A percentile compares a stretch with the other conserved stretches of the same genome.
Evolutionary conservation across 73 alveolate species (phyloP).

Genomic region (Chromera velia): DNA sequence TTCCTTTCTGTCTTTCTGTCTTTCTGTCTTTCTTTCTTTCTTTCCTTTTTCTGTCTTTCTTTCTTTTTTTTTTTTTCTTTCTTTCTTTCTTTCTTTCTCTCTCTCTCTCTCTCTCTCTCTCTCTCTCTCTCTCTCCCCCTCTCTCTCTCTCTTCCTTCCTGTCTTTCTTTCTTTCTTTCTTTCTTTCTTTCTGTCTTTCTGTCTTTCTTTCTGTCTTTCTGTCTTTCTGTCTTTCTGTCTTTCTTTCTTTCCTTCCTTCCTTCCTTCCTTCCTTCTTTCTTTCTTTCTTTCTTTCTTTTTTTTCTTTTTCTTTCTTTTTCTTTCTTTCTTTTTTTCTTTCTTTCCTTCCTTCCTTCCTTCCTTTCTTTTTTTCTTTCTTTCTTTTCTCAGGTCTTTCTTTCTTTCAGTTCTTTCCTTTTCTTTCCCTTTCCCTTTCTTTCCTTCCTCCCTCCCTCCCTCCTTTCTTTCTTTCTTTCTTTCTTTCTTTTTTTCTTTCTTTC

Average conservation of each 20-base stretch:
- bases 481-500: neutral
- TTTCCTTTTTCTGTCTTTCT: no score
- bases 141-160: no score
- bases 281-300: neutral
- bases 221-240: no score
- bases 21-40: no score
- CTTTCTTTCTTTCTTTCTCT: neutral
- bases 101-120: neutral
- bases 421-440: no score
- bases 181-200: no score
- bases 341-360: neutral
- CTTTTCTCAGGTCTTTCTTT: neutral
- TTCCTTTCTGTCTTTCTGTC: no score
- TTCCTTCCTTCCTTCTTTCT: neutral
- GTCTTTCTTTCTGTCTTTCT: no score
- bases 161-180: no score
- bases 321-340: neutral
- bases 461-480: no score
- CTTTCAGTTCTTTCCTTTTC: neutral
- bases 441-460: no score
- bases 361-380: neutral
- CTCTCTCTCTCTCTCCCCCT: neutral
- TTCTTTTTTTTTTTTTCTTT: neutral
- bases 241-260: neutral
- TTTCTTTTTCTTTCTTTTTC: neutral